Evolutionary conservation across 2,329 filamentous ascomycete species (phyloP).

Genomic region (Cladophialophora exuberans): DNA sequence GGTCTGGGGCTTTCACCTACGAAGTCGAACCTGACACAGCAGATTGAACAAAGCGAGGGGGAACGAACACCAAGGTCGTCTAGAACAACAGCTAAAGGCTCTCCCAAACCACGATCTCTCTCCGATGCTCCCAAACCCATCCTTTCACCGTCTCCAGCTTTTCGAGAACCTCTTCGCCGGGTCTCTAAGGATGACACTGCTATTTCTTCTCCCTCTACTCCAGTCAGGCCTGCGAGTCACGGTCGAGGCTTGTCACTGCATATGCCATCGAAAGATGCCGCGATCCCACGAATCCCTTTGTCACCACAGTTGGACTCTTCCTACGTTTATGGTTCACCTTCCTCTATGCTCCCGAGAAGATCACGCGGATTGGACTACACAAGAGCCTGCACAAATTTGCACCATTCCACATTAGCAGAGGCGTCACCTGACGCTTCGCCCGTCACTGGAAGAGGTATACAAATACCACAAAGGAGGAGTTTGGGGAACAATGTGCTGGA

Average conservation of each 20-base stretch:
- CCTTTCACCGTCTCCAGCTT: slow-evolving; percentile 63
- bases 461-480: slow-evolving; percentile 59
- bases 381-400: slow-evolving; percentile 86
- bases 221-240: slow-evolving; percentile 68
- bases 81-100: slow-evolving; percentile 25
- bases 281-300: slow-evolving; percentile 65
- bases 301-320: slow-evolving; percentile 85
- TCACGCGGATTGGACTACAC: slow-evolving; percentile 93
- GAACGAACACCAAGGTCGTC: slow-evolving; percentile 29
- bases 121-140: slow-evolving; percentile 66
- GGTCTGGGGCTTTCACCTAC: slow-evolving; percentile 21
- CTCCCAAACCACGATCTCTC: slow-evolving; percentile 64
- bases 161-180: slow-evolving; percentile 56
- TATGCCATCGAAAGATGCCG: slow-evolving; percentile 58
- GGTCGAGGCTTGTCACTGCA: slow-evolving; percentile 70
- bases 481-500: slow-evolving; percentile 55
- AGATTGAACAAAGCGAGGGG: slow-evolving; percentile 31
- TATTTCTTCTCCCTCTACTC: slow-evolving; percentile 67
- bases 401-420: slow-evolving; percentile 92
- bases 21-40: slow-evolving; percentile 30
- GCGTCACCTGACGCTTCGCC: slow-evolving; percentile 90
- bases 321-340: slow-evolving; percentile 83
- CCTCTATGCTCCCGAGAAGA: slow-evolving; percentile 83
- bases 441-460: slow-evolving; percentile 69
- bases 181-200: slow-evolving; percentile 68